These are phyloP conservation scores for Lasiodiplodia citricola DNA, from an alignment of 2,329 filamentous ascomycete species.

Conservation along the genomic window DNA sequence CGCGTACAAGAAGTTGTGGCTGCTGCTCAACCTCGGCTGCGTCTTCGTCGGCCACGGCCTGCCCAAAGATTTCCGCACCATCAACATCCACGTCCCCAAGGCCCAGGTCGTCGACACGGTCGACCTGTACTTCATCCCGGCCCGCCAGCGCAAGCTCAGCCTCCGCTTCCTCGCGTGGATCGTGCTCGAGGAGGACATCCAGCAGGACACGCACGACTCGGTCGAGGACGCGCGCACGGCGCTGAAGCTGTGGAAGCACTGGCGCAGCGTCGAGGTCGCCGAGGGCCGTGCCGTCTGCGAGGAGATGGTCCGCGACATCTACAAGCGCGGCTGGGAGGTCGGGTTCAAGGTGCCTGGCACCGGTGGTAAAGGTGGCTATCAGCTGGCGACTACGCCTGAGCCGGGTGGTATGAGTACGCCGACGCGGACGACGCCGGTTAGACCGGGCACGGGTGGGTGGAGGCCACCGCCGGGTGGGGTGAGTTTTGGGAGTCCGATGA, in stretches of 20 bases:
- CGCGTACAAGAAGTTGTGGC: conserved; percentile 98
- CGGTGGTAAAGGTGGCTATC: conserved; percentile 29
- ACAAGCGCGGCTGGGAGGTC: conserved; percentile 66
- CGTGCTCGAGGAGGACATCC: conserved; percentile 91
- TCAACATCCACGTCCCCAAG: conserved; percentile 95
- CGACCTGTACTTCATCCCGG: conserved; percentile 83
- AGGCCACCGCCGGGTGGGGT: conserved; percentile 27
- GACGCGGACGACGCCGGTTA: conserved; percentile 31
- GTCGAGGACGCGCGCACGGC: conserved; percentile 95
- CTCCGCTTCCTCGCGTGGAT: conserved; percentile 91
- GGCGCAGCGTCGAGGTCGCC: conserved; percentile 88
- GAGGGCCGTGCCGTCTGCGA: conserved; percentile 83
- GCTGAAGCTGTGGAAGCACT: conserved; percentile 85
- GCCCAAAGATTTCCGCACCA: conserved; percentile 94
- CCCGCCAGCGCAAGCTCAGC: conserved; percentile 82
- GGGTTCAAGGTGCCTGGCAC: conserved; percentile 45
- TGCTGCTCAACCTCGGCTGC: conserved; percentile 91
- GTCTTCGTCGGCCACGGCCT: conserved; percentile 93
- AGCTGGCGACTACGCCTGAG: conserved; percentile 34
- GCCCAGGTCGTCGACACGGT: conserved; percentile 93
- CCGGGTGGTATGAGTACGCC: neutral
- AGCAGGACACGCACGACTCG: conserved; percentile 88
- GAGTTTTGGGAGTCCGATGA: conserved; percentile 42
- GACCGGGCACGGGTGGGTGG: conserved; percentile 30
- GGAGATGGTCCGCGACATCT: conserved; percentile 85